Evolutionary conservation across 1,284 basidiomycete species (phyloP).

Genomic region (Ceratobasidium sp.): DNA sequence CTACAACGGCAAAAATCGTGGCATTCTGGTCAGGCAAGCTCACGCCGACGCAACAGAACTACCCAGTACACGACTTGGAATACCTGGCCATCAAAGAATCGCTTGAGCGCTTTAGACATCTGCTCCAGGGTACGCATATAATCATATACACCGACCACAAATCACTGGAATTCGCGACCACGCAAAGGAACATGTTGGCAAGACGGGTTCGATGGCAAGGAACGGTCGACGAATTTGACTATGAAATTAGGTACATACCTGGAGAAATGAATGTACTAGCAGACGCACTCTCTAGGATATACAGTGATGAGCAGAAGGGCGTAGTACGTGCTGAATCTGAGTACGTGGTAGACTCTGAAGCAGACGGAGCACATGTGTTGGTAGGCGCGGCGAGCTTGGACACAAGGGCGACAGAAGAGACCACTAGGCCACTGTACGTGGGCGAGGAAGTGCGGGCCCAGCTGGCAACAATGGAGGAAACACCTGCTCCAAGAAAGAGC

Average conservation of each 20-base stretch:
- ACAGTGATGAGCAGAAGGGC: constrained; percentile 51
- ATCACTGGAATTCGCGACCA: constrained; percentile 51
- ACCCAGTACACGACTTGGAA: constrained; percentile 48
- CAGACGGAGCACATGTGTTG: constrained; percentile 4
- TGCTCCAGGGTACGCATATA: not conserved
- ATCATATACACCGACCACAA: constrained; percentile 54
- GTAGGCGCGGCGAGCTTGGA: not conserved
- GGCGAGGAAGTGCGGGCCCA: not conserved
- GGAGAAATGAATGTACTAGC: constrained; percentile 51
- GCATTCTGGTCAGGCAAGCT: constrained; percentile 54
- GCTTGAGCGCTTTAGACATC: not conserved
- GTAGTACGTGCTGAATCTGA: constrained; percentile 49
- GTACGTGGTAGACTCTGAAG: constrained; percentile 46
- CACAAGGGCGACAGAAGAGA: not conserved
- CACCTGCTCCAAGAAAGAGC: no score
- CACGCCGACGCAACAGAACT: constrained; percentile 52
- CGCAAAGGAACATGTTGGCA: constrained; percentile 52
- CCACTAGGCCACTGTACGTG: not conserved
- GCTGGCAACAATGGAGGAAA: no score
- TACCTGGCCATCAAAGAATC: constrained; percentile 7
- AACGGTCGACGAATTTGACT: constrained; percentile 53
- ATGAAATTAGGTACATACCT: constrained; percentile 47
- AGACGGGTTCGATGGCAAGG: constrained; percentile 56
- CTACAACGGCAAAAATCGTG: constrained; percentile 46
- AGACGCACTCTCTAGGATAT: constrained; percentile 56